Evolutionary conservation across 2,329 filamentous ascomycete genomes (phyloP), one percentile per base, ranked within the genome.

Genomic region (Fusarium bactridioides): DNA sequence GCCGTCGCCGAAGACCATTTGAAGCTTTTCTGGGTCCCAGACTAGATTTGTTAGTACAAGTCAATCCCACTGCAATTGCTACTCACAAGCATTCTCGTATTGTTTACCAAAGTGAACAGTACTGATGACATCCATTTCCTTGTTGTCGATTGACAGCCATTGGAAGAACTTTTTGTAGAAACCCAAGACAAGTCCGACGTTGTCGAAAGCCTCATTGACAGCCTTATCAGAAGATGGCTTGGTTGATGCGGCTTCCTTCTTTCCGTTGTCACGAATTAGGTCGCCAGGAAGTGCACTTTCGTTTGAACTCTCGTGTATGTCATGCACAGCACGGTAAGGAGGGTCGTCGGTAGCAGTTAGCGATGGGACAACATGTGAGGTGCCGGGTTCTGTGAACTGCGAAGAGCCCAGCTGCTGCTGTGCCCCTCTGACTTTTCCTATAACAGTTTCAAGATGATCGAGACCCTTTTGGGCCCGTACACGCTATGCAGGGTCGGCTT

Each of bases 1-100:
- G 11, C 87, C 87, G 58, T 89, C 87, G 7, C 87, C 88, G 71
- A 87, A 89, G 9, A 88, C 86, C 84, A 89, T 87, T 73, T 88
- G 86, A 40, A 81, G 76, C 51, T 79, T 80, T 66, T 83, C 79
- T 5, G 84, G 81, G 63, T 88, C 84, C 86, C 87, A 89, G 75
- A 86, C 83, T 84, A 45, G 7, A 8, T 84, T 13, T 8, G 37
- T 66, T 13, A 64, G 61, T 23, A 19, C 18, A 57, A 9, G 15
- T 33, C 47, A 33, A 50, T 16, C 10, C 12, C 29, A 10, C n/a
- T 23, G 47, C 16, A 11, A 33, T 50, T 33, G 16, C 21, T 23
- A 33, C 82, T 78, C 65, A 84, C 83, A 87, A 40, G 87, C 86
- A 77, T 88, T 88, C 72, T 86, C 84, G 67, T 86, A 87, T 12